Conservation (phyloP, 2,329 filamentous ascomycete species). For the Botryosphaeria agaves region DNA sequence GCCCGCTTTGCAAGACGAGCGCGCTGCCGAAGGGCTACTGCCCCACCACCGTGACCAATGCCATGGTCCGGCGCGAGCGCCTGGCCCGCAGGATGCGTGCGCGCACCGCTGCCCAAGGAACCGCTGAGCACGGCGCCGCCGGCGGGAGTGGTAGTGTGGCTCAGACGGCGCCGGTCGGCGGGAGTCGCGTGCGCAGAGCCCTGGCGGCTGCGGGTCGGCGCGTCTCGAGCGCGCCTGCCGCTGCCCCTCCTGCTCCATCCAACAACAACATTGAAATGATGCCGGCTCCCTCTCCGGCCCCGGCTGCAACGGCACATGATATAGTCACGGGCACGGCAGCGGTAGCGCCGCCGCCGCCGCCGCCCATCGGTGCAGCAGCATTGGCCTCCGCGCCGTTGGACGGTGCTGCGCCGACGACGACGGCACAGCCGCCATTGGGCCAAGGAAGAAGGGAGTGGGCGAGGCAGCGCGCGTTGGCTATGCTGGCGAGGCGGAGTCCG, state of each 20-base stretch:
- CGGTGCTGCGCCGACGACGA: too few species aligned
- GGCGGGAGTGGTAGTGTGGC: background rate
- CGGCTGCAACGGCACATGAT: conserved; percentile 2
- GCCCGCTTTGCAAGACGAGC: conserved; percentile 76
- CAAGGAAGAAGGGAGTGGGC: conserved; percentile 26
- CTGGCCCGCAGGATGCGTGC: conserved; percentile 45
- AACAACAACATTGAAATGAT: conserved; percentile 8
- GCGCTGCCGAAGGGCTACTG: conserved; percentile 52
- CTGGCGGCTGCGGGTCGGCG: conserved; percentile 1
- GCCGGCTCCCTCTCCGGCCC: conserved; percentile 2
- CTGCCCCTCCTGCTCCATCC: too few species aligned
- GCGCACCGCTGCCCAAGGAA: conserved; percentile 11
- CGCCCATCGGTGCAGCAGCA: too few species aligned
- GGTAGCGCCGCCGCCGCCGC: conserved; percentile 5
- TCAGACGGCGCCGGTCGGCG: background rate
- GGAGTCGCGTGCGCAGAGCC: background rate
- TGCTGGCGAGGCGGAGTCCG: conserved; percentile 17
- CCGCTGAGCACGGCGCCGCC: background rate
- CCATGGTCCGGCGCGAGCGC: conserved; percentile 70
- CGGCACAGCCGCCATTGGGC: conserved; percentile 5
- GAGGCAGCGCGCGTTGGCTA: conserved; percentile 23
- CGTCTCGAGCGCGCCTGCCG: conserved; percentile 4
- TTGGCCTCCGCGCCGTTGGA: too few species aligned
- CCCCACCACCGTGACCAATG: conserved; percentile 52
- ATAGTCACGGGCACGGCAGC: too few species aligned